phyloP scores from a whole-genome alignment of 495 filamentous ascomycete genomes.

The Trichocladium uniseriatum region DNA sequence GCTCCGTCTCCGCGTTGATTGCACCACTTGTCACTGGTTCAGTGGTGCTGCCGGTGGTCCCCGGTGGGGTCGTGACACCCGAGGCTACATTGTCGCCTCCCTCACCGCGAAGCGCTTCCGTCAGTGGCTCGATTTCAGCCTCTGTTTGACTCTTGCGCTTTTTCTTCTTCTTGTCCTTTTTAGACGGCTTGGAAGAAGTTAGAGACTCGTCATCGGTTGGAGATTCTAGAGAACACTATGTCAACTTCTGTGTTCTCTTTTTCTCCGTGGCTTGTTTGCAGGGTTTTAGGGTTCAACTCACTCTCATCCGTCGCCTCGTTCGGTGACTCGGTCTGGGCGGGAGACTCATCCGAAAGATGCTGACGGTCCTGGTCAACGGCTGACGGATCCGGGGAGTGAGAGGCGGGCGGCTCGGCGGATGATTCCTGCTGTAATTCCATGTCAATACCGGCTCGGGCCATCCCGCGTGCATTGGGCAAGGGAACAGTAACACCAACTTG shows the following conservation, averaged over 20 bases:
- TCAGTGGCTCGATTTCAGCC: slow-evolving; percentile 10
- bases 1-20: slow-evolving; percentile 10
- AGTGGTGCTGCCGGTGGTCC: slow-evolving; percentile 16
- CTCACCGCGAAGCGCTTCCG: slow-evolving; percentile 2
- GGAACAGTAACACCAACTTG: slow-evolving; percentile 13
- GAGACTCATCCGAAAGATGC: not conserved
- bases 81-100: slow-evolving; percentile 3
- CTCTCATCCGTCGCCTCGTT: not conserved
- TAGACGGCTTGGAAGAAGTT: slow-evolving; percentile 19
- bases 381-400: not conserved
- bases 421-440: slow-evolving; percentile 10
- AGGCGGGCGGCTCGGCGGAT: slow-evolving; percentile 1
- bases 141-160: slow-evolving; percentile 18
- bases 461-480: slow-evolving; percentile 8
- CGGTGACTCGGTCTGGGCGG: not conserved
- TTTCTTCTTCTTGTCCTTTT: slow-evolving; percentile 32
- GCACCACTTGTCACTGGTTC: slow-evolving; percentile 24
- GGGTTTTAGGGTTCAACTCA: not conserved
- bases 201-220: not conserved
- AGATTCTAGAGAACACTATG: not conserved
- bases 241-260: not conserved
- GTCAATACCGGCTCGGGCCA: slow-evolving; percentile 11
- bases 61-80: slow-evolving; percentile 12
- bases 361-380: not conserved
- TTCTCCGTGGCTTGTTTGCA: not conserved